These are phyloP conservation scores for Parsonsia alboflavescens DNA, from an alignment of 257 asterid species.

Conservation along the genomic window DNA sequence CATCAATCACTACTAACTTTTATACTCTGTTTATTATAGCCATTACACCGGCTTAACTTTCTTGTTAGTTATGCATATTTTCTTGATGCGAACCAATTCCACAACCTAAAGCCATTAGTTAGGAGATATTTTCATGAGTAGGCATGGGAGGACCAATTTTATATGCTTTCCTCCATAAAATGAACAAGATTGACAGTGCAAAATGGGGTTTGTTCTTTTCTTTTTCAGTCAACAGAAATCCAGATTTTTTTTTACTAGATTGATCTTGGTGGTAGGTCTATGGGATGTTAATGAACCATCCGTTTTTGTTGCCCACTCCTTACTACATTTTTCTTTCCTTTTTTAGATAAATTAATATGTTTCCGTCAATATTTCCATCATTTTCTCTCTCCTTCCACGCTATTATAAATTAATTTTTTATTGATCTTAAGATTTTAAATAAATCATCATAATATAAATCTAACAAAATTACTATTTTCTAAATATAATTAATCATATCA, in stretches of 20 bases:
- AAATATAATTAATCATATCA: too few species aligned
- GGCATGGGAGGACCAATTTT: not conserved
- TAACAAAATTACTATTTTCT: too few species aligned
- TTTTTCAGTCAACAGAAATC: not conserved
- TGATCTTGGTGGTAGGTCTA: not conserved
- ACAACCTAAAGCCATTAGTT: not conserved
- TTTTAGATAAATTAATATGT: not conserved
- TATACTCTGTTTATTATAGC: not conserved
- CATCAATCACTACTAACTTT: conserved; percentile 4
- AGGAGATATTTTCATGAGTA: not conserved
- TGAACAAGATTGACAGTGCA: too few species aligned
- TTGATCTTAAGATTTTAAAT: too few species aligned
- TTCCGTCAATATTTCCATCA: not conserved
- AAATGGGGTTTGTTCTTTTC: not conserved
- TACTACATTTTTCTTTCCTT: not conserved
- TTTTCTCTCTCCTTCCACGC: not conserved
- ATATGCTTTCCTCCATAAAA: not conserved
- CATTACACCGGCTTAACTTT: not conserved
- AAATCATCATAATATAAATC: too few species aligned
- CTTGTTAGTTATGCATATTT: not conserved
- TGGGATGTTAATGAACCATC: not conserved
- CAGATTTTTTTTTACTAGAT: not conserved
- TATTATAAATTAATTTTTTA: too few species aligned
- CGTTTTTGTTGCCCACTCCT: not conserved
- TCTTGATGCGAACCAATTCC: conserved; percentile 1